Evolutionary conservation across 208 protist species (phyloP).

Genomic region (Zelonia costaricensis): DNA sequence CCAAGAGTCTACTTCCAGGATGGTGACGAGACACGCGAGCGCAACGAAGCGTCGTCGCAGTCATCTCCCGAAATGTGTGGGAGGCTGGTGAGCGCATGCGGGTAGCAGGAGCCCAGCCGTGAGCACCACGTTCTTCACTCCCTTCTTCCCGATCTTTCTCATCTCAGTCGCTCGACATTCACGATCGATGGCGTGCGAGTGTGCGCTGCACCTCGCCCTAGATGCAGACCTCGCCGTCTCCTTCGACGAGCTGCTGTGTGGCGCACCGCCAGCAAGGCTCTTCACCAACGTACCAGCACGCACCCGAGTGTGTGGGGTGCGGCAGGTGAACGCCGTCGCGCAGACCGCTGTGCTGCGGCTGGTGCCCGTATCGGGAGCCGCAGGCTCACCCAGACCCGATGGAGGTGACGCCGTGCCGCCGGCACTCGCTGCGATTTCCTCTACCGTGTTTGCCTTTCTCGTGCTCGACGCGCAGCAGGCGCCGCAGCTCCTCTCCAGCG

Average conservation of each 20-base stretch:
- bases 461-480: constrained; percentile 32
- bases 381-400: not conserved
- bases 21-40: too few relatives aligned
- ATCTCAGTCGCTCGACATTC: too few relatives aligned
- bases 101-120: too few relatives aligned
- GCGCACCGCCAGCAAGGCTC: not conserved
- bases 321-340: constrained; percentile 22
- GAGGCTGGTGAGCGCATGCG: too few relatives aligned
- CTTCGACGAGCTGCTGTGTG: constrained; percentile 13
- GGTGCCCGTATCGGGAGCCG: not conserved
- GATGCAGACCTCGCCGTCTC: constrained; percentile 15
- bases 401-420: not conserved
- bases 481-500: constrained; percentile 16
- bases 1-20: too few relatives aligned
- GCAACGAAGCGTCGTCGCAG: too few relatives aligned
- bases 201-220: constrained; percentile 14
- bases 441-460: constrained; percentile 9
- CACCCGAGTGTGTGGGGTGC: not conserved
- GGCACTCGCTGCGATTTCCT: not conserved
- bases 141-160: too few relatives aligned
- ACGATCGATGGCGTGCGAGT: not conserved
- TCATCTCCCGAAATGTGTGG: too few relatives aligned
- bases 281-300: constrained; percentile 9
- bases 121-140: too few relatives aligned
- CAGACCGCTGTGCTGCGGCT: constrained; percentile 22